These are phyloP conservation scores for Podaxis mareebaensis DNA, from an alignment of 768 basidiomycete genomes.

Conservation along the genomic window DNA sequence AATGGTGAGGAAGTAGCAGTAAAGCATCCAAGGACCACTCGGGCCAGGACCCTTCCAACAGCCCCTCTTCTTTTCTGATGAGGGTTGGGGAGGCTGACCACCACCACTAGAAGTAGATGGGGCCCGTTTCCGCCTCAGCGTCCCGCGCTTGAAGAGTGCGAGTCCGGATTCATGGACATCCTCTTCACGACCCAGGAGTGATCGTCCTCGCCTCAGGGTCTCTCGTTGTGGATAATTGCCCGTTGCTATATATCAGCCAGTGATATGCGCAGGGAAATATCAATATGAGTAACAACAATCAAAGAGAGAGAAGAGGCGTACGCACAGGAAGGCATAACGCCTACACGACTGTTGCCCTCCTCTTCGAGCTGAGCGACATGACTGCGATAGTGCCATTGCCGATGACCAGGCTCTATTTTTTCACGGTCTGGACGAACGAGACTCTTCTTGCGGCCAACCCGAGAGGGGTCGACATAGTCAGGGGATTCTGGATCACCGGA, in stretches of 20 bases:
- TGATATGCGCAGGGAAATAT: slow-evolving; percentile 12
- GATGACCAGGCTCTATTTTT: slow-evolving; percentile 93
- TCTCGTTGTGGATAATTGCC: slow-evolving; percentile 72
- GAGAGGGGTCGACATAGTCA: slow-evolving; percentile 44
- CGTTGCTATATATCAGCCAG: slow-evolving; percentile 49
- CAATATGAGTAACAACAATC: slow-evolving; percentile 14
- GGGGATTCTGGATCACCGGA: slow-evolving; percentile 41
- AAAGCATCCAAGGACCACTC: slow-evolving; percentile 93
- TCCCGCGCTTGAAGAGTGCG: slow-evolving; percentile 87
- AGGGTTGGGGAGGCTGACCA: slow-evolving; percentile 34
- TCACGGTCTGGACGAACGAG: slow-evolving; percentile 92
- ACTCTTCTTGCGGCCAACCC: slow-evolving; percentile 83
- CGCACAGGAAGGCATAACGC: slow-evolving; percentile 82
- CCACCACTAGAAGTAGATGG: slow-evolving; percentile 41
- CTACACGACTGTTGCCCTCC: slow-evolving; percentile 62
- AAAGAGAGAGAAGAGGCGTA: slow-evolving; percentile 26
- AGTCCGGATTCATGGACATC: slow-evolving; percentile 91
- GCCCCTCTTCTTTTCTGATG: slow-evolving; percentile 41
- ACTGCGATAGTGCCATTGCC: slow-evolving; percentile 91
- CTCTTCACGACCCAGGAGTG: slow-evolving; percentile 87
- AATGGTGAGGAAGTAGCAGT: slow-evolving; percentile 83
- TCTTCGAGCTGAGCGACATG: slow-evolving; percentile 80
- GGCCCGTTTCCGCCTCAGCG: slow-evolving; percentile 69
- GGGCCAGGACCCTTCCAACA: slow-evolving; percentile 86
- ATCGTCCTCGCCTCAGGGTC: slow-evolving; percentile 79